Evolutionary conservation across 2,329 filamentous ascomycete species (phyloP).

Genomic region (Fusarium cyanostomum): DNA sequence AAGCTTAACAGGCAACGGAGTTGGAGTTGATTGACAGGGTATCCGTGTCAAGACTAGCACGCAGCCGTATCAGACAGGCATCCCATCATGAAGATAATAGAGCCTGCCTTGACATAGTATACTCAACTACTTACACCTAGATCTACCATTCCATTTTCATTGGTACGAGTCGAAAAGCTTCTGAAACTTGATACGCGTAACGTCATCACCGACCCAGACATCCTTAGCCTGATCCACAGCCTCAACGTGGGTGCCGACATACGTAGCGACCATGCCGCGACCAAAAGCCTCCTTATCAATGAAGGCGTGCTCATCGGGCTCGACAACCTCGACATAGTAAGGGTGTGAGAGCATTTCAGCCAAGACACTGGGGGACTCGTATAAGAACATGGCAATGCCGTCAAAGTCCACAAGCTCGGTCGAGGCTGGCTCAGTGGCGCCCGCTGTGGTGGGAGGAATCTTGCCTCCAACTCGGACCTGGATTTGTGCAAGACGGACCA

Average conservation of each 20-base stretch:
- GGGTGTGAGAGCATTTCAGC: slow-evolving; percentile 42
- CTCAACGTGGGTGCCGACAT: slow-evolving; percentile 40
- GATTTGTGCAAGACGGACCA: background rate
- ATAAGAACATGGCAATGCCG: slow-evolving; percentile 46
- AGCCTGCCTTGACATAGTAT: too few relatives aligned
- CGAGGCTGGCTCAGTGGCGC: slow-evolving; percentile 27
- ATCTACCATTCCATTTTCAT: background rate
- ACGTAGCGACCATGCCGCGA: slow-evolving; percentile 43
- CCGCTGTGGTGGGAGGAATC: slow-evolving; percentile 37
- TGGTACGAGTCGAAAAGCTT: slow-evolving; percentile 37
- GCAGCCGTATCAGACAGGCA: too few relatives aligned
- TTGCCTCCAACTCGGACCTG: slow-evolving; percentile 42
- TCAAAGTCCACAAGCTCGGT: slow-evolving; percentile 41
- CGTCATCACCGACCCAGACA: slow-evolving; percentile 38
- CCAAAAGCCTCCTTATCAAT: slow-evolving; percentile 44
- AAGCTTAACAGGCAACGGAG: too few relatives aligned
- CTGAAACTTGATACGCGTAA: slow-evolving; percentile 31
- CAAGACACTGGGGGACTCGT: slow-evolving; percentile 35
- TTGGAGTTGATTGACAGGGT: too few relatives aligned
- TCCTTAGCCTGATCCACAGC: slow-evolving; percentile 35
- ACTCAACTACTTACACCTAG: too few relatives aligned
- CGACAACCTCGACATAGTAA: slow-evolving; percentile 43
- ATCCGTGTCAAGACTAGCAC: too few relatives aligned
- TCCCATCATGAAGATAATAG: too few relatives aligned
- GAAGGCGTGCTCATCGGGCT: slow-evolving; percentile 44